Base-by-base conservation (phyloP, 2,329 filamentous ascomycete genomes). In the Ophiobolus disseminans region DNA sequence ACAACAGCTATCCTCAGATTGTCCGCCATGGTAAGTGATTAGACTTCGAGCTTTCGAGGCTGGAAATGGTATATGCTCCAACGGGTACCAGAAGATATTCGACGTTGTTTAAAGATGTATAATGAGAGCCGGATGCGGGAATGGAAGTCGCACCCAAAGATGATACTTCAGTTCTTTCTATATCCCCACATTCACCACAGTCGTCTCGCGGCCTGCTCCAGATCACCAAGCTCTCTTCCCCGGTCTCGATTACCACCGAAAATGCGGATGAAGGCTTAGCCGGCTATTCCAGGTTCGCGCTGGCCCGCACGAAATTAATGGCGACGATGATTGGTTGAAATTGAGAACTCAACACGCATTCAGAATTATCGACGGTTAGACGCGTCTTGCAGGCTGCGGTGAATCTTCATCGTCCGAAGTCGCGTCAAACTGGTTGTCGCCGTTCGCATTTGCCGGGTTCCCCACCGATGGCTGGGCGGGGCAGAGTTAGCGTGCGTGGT, bases 1-100 rank as follows among this genome's bases (percentile, higher is more conserved):
- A 71, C 50, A 7, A 72, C 60, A 22, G 68, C 66, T 62, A 72
- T 68, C 37, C 63, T 65, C 10, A 65, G 44, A 6, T 57, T 55
- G 5, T 68, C 60, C 14, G 67, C 62, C 68, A 72, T 72, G 21
- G 11, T 58, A 31, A n/a, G n/a, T n/a, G n/a, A n/a, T n/a, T n/a
- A n/a, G n/a, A n/a, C n/a, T n/a, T n/a, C n/a, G n/a, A n/a, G n/a
- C n/a, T n/a, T n/a, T n/a, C n/a, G n/a, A n/a, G n/a, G n/a, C n/a
- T n/a, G n/a, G n/a, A n/a, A n/a, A n/a, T n/a, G n/a, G n/a, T n/a
- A n/a, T n/a, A n/a, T n/a, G n/a, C n/a, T n/a, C n/a, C n/a, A n/a
- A n/a, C n/a, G n/a, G n/a, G n/a, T n/a, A n/a, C n/a, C n/a, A n/a
- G n/a, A n/a, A n/a, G n/a, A n/a, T n/a, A n/a, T n/a, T n/a, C n/a